Evolutionary conservation across 2,329 filamentous ascomycete species (phyloP).

Genomic region (Cadophora malorum): DNA sequence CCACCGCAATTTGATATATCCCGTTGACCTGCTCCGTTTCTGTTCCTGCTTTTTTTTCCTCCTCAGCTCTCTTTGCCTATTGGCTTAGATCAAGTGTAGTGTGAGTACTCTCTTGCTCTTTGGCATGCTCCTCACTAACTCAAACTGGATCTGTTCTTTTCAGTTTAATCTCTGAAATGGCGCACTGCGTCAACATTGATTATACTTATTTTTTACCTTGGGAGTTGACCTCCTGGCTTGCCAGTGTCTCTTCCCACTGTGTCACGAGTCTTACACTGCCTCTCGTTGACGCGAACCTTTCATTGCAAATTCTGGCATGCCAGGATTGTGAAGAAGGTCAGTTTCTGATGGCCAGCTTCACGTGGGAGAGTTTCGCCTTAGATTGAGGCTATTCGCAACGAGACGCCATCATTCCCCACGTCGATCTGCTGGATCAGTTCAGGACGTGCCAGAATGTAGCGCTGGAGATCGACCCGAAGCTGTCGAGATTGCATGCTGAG

Average conservation of each 20-base stretch:
- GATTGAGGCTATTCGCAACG: neutral
- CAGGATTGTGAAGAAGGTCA: conserved; percentile 63
- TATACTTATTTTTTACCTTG: conserved; percentile 78
- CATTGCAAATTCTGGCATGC: conserved; percentile 61
- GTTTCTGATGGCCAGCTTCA: neutral
- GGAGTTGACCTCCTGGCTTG: conserved; percentile 72
- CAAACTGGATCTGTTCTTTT: conserved; percentile 74
- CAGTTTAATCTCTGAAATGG: conserved; percentile 95
- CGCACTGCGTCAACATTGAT: conserved; percentile 75
- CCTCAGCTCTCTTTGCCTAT: conserved; percentile 55
- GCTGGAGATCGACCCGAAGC: too few relatives aligned
- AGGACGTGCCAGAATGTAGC: neutral
- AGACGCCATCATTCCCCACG: too few relatives aligned
- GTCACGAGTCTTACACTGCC: conserved; percentile 79
- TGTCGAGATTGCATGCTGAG: neutral
- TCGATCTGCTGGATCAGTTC: too few relatives aligned
- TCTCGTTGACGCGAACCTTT: conserved; percentile 70
- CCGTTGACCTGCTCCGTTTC: neutral
- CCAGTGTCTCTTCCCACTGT: conserved; percentile 69
- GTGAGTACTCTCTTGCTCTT: neutral
- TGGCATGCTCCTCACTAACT: neutral
- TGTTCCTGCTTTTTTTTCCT: neutral
- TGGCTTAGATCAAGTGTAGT: conserved; percentile 81
- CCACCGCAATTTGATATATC: neutral
- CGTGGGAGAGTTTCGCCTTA: neutral